Evolutionary conservation across 768 basidiomycete genomes (phyloP).

Genomic region (Goffeauzyma gilvescens): DNA sequence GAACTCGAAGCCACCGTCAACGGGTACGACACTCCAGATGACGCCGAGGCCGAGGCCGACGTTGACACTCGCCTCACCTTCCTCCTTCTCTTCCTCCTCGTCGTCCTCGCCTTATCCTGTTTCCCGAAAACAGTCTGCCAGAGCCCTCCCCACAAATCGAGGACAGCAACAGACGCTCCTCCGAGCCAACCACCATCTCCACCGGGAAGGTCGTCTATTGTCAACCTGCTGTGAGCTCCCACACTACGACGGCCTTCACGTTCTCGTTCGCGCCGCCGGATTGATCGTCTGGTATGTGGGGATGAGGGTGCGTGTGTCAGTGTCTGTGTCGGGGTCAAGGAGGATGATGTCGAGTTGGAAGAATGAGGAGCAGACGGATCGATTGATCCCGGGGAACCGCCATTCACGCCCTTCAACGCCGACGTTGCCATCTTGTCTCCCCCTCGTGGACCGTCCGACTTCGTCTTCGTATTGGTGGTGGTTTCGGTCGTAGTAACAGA

Average conservation of each 20-base stretch:
- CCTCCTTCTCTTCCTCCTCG: neutral
- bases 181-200: conserved; percentile 1
- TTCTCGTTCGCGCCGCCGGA: neutral
- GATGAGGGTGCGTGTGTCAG: neutral
- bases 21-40: too few relatives aligned
- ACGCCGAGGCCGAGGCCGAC: conserved; percentile 3
- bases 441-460: too few relatives aligned
- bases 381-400: too few relatives aligned
- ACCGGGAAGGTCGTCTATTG: neutral
- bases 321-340: neutral
- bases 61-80: neutral
- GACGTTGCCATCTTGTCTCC: too few relatives aligned
- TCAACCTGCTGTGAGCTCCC: neutral
- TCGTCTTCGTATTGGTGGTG: too few relatives aligned
- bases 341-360: neutral
- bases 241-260: neutral
- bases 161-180: conserved; percentile 2
- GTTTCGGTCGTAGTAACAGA: too few relatives aligned
- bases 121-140: conserved; percentile 3
- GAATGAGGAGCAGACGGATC: neutral
- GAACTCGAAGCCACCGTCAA: too few relatives aligned
- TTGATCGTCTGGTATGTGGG: too few relatives aligned
- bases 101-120: neutral
- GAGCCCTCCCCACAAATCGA: neutral
- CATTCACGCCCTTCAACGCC: too few relatives aligned